Evolutionary conservation across 1,139 yeast genomes (phyloP).

Genomic region (Kurtzmaniella natalensis): DNA sequence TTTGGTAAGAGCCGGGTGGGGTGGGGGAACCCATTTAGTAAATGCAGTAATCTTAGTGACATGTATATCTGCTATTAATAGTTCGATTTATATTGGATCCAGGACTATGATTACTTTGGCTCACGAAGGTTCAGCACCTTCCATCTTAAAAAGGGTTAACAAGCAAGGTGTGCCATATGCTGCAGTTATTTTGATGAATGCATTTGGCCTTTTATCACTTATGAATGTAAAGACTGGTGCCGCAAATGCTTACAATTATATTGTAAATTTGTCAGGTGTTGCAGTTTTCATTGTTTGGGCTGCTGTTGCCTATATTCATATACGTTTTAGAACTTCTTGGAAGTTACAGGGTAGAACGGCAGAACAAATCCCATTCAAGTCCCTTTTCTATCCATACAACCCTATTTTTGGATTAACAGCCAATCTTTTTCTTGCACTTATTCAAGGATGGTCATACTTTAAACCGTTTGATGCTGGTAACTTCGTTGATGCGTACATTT

Average conservation of each 20-base stretch:
- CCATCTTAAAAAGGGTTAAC: constrained; percentile 36
- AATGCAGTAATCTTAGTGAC: constrained; percentile 50
- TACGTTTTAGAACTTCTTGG: constrained; percentile 50
- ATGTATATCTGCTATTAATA: constrained; percentile 51
- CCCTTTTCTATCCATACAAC: constrained; percentile 49
- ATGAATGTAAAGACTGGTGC: constrained; percentile 52
- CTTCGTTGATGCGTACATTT: constrained; percentile 63
- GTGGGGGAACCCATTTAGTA: constrained; percentile 44
- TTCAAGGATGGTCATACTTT: constrained; percentile 68
- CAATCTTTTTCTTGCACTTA: constrained; percentile 51
- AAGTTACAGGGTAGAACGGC: constrained; percentile 37
- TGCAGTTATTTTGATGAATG: constrained; percentile 45
- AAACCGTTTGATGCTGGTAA: constrained; percentile 56
- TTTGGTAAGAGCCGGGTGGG: constrained; percentile 44
- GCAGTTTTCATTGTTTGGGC: constrained; percentile 58
- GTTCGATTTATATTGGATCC: constrained; percentile 50
- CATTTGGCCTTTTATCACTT: constrained; percentile 47
- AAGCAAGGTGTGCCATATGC: constrained; percentile 47
- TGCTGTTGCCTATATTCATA: constrained; percentile 45
- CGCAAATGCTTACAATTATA: constrained; percentile 48
- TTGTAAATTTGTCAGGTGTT: constrained; percentile 53
- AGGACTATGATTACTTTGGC: constrained; percentile 50
- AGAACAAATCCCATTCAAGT: constrained; percentile 50
- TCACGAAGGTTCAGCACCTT: constrained; percentile 47
- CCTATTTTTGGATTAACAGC: constrained; percentile 48